Evolutionary conservation across 768 basidiomycete species (phyloP).

Genomic region (Clathrus columnatus): DNA sequence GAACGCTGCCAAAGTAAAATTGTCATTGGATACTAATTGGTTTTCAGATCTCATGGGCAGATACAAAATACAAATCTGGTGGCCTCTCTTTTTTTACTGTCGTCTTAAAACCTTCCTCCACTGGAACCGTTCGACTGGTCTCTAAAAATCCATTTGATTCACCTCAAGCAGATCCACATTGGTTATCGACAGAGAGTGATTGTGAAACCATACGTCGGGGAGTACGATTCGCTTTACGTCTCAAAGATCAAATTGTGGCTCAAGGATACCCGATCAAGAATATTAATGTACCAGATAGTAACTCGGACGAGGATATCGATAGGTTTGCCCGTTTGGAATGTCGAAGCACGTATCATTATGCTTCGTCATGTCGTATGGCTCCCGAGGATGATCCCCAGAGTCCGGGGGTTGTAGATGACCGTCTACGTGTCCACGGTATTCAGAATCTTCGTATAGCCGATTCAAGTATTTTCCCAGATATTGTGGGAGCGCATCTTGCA

Average conservation of each 20-base stretch:
- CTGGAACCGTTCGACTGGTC: slow-evolving; percentile 20
- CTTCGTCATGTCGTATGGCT: slow-evolving; percentile 31
- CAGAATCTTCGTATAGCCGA: slow-evolving; percentile 33
- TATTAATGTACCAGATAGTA: slow-evolving; percentile 19
- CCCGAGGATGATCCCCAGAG: slow-evolving; percentile 15
- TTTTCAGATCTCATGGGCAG: neutral
- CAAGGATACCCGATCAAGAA: slow-evolving; percentile 21
- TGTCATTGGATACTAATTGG: neutral
- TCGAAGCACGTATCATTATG: slow-evolving; percentile 28
- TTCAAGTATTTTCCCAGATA: slow-evolving; percentile 23
- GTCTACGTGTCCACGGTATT: slow-evolving; percentile 38
- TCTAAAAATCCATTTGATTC: slow-evolving; percentile 23
- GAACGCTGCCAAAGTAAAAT: neutral
- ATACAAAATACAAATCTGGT: neutral
- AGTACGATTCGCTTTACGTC: slow-evolving; percentile 14
- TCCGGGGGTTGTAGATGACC: slow-evolving; percentile 39
- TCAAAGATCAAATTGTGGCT: slow-evolving; percentile 18
- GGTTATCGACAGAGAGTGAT: slow-evolving; percentile 2
- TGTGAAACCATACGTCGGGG: neutral
- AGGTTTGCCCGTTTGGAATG: slow-evolving; percentile 19
- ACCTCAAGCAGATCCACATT: slow-evolving; percentile 25
- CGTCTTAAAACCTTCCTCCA: slow-evolving; percentile 19
- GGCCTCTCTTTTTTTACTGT: slow-evolving; percentile 13
- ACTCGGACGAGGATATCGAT: slow-evolving; percentile 25
- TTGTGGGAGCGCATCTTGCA: slow-evolving; percentile 25